Evolutionary conservation across 352 stramenopile genomes (phyloP), one percentile per base, ranked within the genome.

Genomic region (Globisporangium camurandrum): DNA sequence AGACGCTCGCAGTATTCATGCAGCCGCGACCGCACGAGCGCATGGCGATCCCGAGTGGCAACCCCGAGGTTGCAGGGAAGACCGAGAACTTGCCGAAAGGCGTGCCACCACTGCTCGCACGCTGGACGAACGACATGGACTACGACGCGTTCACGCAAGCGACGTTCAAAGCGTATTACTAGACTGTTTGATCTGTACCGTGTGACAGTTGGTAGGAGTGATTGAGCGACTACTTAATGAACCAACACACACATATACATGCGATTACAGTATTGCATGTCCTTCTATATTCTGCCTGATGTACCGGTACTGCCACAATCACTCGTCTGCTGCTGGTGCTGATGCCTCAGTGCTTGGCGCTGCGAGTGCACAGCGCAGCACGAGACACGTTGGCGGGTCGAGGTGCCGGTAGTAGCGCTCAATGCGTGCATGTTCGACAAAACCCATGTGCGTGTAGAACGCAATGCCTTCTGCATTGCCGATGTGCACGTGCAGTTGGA

Each of bases 1-100:
- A 97, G 60, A 97, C 95, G 19, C 87, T 98, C 50, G 95, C 95
- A 22, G 91, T 99, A 23, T 99, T 99, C 69, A 97, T 98, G 89
- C 87, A 98, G 64, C 94, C 96, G 17, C 66, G 95, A 23, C 89
- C 78, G 26, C 61, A 79, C 24, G 84, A 97, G 56, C 62, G 54
- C 37, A 96, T 97, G 86, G 53, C 54, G 23, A 66, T 88, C 9
- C 89, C 88, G 2, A 47, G 36, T 30, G 59, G 65, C 31, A 54
- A 76, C 42, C 69, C 71, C 2, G 31, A 67, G 26, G 62, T 71
- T 14, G 72, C 79, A 20, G 75, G 63, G 19, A 70, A 75, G 53
- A 86, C 66, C 16, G 86, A 86, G 57, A 80, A 95, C 48, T 44
- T 94, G 24, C 80, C 80, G 11, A 77, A 72, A 56, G 70, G 85